A percentile compares a stretch with the other conserved stretches of the same genome.
phyloP scores from a whole-genome alignment of 495 filamentous ascomycete genomes.

The Podospora pseudopauciseta region DNA sequence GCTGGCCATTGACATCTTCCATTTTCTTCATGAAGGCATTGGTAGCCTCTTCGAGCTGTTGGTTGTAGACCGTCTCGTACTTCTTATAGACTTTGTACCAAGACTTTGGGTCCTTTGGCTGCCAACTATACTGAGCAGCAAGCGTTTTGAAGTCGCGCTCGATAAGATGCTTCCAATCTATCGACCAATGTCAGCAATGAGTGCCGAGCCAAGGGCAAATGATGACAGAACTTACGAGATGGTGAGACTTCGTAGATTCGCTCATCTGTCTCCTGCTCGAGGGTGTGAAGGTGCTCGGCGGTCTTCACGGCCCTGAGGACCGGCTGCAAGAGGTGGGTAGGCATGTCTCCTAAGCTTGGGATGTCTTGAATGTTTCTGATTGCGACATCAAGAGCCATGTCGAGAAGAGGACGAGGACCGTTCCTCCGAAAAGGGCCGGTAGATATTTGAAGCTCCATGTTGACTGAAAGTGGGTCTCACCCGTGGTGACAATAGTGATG shows the following conservation, averaged over 20 bases:
- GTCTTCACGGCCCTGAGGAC: slow-evolving; percentile 34
- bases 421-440: not conserved
- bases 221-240: too few species aligned
- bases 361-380: slow-evolving; percentile 27
- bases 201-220: too few species aligned
- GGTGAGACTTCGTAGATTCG: slow-evolving; percentile 30
- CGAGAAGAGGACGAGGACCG: slow-evolving; percentile 34
- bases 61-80: slow-evolving; percentile 41
- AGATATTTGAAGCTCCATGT: not conserved
- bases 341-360: slow-evolving; percentile 17
- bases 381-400: slow-evolving; percentile 32
- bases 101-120: slow-evolving; percentile 30
- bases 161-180: slow-evolving; percentile 41
- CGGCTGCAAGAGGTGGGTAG: slow-evolving; percentile 7
- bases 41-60: slow-evolving; percentile 49
- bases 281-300: slow-evolving; percentile 32
- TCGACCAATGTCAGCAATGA: too few species aligned
- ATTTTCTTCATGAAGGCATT: slow-evolving; percentile 36
- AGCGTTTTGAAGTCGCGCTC: slow-evolving; percentile 30
- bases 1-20: slow-evolving; percentile 30
- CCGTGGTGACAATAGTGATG: not conserved
- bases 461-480: not conserved
- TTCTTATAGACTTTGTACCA: slow-evolving; percentile 40
- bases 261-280: slow-evolving; percentile 34
- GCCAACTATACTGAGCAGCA: slow-evolving; percentile 22